Evolutionary conservation across 148 eudicot species (phyloP), one percentile per base, ranked within the genome.

Genomic region (Vaccinium macrocarpon): DNA sequence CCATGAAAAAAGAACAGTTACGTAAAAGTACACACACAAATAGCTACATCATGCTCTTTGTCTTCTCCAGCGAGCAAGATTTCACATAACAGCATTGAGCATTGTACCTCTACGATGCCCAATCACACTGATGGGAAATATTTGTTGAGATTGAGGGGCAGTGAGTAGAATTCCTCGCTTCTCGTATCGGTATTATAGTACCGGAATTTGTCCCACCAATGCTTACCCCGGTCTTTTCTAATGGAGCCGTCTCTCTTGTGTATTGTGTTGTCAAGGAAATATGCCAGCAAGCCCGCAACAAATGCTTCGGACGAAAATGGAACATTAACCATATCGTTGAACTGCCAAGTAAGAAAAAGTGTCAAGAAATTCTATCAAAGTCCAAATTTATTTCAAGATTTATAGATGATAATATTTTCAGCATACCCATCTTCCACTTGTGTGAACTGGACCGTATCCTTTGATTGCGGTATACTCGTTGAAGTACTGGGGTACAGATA

Each of bases 91-190:
- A n/a, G 18, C 35, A 32, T 32, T 32, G 35, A 35, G 38, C 19
- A 11, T 9, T 55, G 18, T 38, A 52, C 15, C 83, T 62, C 16
- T 8, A 3, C 10, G 48, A n/a, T 11, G 19, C 23, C 59, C 23
- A 27, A 88, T 90, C 86, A 96, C 38, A 96, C 94, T 6, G 99
- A 91, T 32, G 99, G 99, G 91, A 96, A 96, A 84, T 90, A 93
- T 87, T 96, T 96, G 97, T 96, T 93, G 88, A 96, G 99, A 85
- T 93, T 92, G 82, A 93, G 90, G 72, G 99, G 99, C 84, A 96
- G 81, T 8, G 95, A 90, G 72, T 96, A 96, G 87, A 96, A 93
- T 76, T 96, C 99, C 85, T 94, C 97, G 66, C 99, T 96, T 79
- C 99, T 92, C 0, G 97, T 88, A 84, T 96, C 99, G 0, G 92